Evolutionary conservation across 495 filamentous ascomycete species (phyloP), one percentile per base, ranked within the genome.

Genomic region (Penicillium dipodomyicola): DNA sequence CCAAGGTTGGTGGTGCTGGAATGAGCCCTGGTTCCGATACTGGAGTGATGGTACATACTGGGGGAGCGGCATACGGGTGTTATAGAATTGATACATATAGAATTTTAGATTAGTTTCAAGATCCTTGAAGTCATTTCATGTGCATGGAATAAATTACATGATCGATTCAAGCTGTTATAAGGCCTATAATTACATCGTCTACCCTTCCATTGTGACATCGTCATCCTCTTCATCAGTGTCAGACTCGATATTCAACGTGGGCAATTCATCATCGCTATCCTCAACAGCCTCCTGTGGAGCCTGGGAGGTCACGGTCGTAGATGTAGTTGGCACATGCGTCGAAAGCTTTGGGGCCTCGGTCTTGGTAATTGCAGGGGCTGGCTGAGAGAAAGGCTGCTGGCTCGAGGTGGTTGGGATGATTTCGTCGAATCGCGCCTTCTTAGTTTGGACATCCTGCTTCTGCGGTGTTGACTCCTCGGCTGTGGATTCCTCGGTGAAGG

Each of bases 1-100:
- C 0, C 77, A 82, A 50, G 77, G 79, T 4, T 83, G 78, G 73
- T 83, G 78, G 80, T 74, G 84, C 61, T 87, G 81, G 79, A 72
- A 76, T 51, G 63, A 71, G 45, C 49, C 74, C 35, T 81, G 82
- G 57, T 66, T 81, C 49, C 77, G 72, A 59, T 77, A 78, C 57
- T 77, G 77, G 73, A 67, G 61, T 29, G 84, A 81, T 30, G 67
- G 69, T 29, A 69, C 72, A 29, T 90, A 84, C 79, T 90, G 87
- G 88, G 77, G 85, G 54, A 83, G 73, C 49, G 87, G 88, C 4
- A 49, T 86, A 23, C 64, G 69, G 3, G 57, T 73, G 20, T 35
- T 68, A 33, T 62, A 55, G 27, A 25, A 45, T 42, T 54, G 19
- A 43, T 33, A 45, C n/a, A 56, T 27, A 22, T 42, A 32, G 14